Evolutionary conservation across 345 rosid species (phyloP), one percentile per base, ranked within the genome.

Genomic region (Kandelia obovata): DNA sequence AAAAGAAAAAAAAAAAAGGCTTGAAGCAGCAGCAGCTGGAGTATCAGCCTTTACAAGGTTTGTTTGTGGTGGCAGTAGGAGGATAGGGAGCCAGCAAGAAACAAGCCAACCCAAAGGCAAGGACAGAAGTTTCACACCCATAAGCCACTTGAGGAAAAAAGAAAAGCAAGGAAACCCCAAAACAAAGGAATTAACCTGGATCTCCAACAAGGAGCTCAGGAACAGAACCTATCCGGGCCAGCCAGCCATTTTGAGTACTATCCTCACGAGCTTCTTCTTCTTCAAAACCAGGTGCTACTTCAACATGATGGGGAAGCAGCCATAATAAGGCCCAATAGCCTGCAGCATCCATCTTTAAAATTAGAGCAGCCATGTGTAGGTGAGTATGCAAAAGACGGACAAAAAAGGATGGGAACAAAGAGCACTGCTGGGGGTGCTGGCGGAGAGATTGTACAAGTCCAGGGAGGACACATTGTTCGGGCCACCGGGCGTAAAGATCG

Each of bases 401-500:
- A 25, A 35, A 43, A 43, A 43, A 34, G 78, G 70, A 81, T 69
- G 83, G 88, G 82, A 68, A 82, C 75, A 77, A 83, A 82, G 73
- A 75, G 88, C 63, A 43, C 17, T 39, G 16, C 3, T 13, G 49
- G 49, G 0, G 49, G 17, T 43, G 49, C 19, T 43, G 37, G 37
- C 59, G 89, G 96, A 58, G 93, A 90, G 73, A 85, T 90, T 58
- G 81, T 90, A 43, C 90, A 86, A 70, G 93, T 88, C 34, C 81
- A 85, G 79, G 96, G 96, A 2, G 94, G 96, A 28, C 93, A 86
- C 80, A 90, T 90, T 65, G 81, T 90, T 31, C 82, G 95, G 71
- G 79, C 92, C 51, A 87, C 90, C 0, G 95, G 92, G 13, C 70
- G 95, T 6, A 91, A 91, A 71, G 97, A 91, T 67, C 88, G 95